Conservation (phyloP, 2,329 filamentous ascomycete species). For the Colletotrichum spinosum region DNA sequence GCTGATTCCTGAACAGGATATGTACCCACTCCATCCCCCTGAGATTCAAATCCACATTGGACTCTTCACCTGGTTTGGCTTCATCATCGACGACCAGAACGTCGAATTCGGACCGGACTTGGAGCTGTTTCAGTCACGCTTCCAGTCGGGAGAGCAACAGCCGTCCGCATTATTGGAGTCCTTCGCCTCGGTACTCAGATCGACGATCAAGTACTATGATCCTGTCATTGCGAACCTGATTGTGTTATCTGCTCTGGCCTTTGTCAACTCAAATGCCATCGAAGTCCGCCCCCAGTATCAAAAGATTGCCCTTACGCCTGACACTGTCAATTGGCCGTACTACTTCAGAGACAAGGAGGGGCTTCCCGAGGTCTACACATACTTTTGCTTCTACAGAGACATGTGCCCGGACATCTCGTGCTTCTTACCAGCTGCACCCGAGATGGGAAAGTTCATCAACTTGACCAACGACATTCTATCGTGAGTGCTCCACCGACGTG, state of each 20-base stretch:
- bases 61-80: slow-evolving; percentile 46
- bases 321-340: slow-evolving; percentile 42
- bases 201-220: slow-evolving; percentile 41
- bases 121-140: slow-evolving; percentile 42
- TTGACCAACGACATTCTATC: slow-evolving; percentile 45
- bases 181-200: slow-evolving; percentile 41
- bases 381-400: slow-evolving; percentile 43
- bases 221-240: slow-evolving; percentile 44
- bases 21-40: slow-evolving; percentile 38
- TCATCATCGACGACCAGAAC: slow-evolving; percentile 45
- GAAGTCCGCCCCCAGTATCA: slow-evolving; percentile 40
- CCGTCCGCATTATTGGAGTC: slow-evolving; percentile 38
- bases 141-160: slow-evolving; percentile 39
- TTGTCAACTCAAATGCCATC: slow-evolving; percentile 44
- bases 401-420: slow-evolving; percentile 42
- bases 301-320: slow-evolving; percentile 36
- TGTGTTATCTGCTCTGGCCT: slow-evolving; percentile 43
- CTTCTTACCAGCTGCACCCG: slow-evolving; percentile 44
- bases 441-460: slow-evolving; percentile 43
- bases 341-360: slow-evolving; percentile 45
- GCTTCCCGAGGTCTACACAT: slow-evolving; percentile 42
- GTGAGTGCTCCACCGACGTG: slow-evolving; percentile 34
- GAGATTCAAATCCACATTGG: slow-evolving; percentile 46
- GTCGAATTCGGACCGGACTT: slow-evolving; percentile 37
- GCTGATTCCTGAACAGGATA: slow-evolving; percentile 24